Evolutionary conservation across 257 asterid genomes (phyloP), one percentile per base, ranked within the genome.

Genomic region (Penstemon barbatus): DNA sequence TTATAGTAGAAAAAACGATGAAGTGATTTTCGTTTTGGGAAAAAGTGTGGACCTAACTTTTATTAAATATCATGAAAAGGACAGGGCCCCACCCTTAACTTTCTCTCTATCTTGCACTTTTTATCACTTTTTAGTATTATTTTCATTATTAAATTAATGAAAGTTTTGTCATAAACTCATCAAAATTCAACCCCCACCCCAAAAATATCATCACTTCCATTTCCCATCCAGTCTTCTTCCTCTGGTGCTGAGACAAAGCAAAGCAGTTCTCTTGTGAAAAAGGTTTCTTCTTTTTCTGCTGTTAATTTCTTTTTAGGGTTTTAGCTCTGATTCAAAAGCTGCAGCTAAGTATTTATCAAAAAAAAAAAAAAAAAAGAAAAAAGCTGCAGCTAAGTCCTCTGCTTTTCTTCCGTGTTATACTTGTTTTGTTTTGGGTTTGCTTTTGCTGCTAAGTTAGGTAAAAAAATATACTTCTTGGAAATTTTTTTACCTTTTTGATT

Each of bases 31-130:
- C 2, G 7, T 3, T 8, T 8, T 3, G 8, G 60, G 43, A 65
- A 69, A 66, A 71, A 68, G 75, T 51, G 61, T 44, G 67, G 54
- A 72, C 76, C 82, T 63, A 57, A 63, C 71, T 58, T 70, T 77
- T 58, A 56, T 44, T 70, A 15, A 15, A 15, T 63, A 68, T 74
- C 53, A 55, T 69, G 87, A 80, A 77, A 75, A 70, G 59, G 79
- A 75, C 70, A 71, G 72, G 79, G 78, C n/a, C 83, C 86, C 79
- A 81, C 86, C 61, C 67, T 68, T 70, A 79, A 64, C 78, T 81
- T 74, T 82, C 76, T 77, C 76, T 74, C 82, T 53, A 25, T 25
- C 69, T 43, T 72, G 67, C 72, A 63, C 81, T 80, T 83, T 71
- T 79, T 63, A 44, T 64, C 36, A 25, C 62, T 58, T 66, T 63